These are phyloP conservation scores for Pseudoturritis turrita DNA, from an alignment of 345 rosid genomes.

Conservation along the genomic window DNA sequence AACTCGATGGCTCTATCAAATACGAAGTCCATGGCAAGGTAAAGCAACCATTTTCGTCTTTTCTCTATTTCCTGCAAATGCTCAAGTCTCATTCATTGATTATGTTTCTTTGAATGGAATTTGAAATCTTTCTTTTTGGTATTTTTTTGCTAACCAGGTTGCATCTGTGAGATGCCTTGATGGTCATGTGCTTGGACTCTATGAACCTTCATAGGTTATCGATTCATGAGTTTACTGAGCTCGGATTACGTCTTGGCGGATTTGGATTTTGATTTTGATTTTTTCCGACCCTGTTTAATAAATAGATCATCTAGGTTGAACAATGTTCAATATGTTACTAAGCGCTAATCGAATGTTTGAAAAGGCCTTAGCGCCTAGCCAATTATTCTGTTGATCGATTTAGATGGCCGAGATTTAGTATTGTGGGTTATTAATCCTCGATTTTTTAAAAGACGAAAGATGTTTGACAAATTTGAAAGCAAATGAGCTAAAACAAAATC, in stretches of 20 bases:
- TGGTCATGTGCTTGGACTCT: conserved; percentile 76
- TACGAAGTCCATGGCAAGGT: conserved; percentile 95
- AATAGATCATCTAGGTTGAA: background rate
- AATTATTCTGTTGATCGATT: no score
- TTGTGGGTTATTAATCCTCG: background rate
- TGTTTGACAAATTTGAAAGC: background rate
- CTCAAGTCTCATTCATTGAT: background rate
- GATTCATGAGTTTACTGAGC: background rate
- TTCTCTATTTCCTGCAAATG: background rate
- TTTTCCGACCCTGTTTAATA: background rate
- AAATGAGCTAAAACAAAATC: background rate
- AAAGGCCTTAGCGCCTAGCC: no score
- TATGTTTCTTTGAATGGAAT: background rate
- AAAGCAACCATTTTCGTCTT: background rate
- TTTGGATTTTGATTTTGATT: background rate
- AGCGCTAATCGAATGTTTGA: no score
- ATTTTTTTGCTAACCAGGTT: conserved; percentile 40
- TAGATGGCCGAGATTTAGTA: no score
- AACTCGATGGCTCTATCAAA: conserved; percentile 85
- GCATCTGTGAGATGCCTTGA: conserved; percentile 82
- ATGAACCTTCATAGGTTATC: conserved; percentile 44
- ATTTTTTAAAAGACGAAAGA: background rate
- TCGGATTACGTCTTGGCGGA: background rate
- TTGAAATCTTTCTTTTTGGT: background rate
- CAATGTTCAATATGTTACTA: background rate